phyloP scores from a whole-genome alignment of 441 rosid species.

The Aquilaria agallochum region DNA sequence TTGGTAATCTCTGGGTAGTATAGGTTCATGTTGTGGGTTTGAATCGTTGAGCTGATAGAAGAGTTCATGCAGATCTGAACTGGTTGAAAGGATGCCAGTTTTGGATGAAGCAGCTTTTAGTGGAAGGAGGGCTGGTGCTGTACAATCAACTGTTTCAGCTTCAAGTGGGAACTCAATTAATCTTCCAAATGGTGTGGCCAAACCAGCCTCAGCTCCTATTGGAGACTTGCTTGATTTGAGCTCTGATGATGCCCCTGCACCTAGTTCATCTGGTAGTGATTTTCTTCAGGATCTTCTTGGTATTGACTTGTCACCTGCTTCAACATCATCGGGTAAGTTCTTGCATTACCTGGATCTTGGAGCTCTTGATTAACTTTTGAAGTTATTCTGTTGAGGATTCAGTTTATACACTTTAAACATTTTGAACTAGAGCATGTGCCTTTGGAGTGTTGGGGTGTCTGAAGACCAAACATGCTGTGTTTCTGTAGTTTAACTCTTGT shows the following conservation, averaged over 20 bases:
- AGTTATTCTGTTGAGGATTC: no score
- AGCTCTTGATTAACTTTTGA: no score
- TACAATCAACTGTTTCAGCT: conserved; percentile 65
- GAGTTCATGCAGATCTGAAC: conserved; percentile 61
- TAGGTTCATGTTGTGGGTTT: conserved; percentile 12
- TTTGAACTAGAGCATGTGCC: no score
- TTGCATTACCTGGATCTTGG: conserved; percentile 6
- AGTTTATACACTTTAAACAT: no score
- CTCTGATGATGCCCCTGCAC: conserved; percentile 77
- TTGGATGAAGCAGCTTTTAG: conserved; percentile 94
- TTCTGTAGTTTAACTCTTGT: no score
- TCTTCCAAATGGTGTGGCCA: conserved; percentile 88
- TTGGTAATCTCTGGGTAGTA: conserved; percentile 12
- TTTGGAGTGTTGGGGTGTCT: no score
- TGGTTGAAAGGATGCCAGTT: conserved; percentile 99
- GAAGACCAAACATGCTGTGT: no score
- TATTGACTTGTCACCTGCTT: conserved; percentile 53
- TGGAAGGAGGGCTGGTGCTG: conserved; percentile 79
- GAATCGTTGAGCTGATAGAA: conserved; percentile 23
- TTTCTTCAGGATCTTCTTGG: conserved; percentile 93
- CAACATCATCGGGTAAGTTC: conserved; percentile 67
- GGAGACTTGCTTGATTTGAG: conserved; percentile 85
- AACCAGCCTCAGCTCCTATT: conserved; percentile 73
- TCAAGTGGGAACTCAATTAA: conserved; percentile 51
- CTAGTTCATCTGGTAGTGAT: conserved; percentile 80